Base-by-base conservation (phyloP, 1,284 basidiomycete species). In the Rhodofomes roseus region DNA sequence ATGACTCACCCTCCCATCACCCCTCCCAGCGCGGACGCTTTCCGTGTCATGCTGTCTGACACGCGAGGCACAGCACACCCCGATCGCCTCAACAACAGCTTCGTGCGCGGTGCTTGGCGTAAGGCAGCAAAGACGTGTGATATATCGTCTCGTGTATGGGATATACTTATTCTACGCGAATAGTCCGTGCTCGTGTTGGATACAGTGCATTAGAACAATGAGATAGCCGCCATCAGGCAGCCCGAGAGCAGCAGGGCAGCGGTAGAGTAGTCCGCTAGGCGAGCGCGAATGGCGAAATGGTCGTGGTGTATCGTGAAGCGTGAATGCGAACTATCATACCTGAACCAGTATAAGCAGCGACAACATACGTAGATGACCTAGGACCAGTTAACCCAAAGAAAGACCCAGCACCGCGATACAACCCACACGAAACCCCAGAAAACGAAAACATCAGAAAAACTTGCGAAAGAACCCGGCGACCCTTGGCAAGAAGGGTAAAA, bases 401-500 rank as follows among this genome's bases (percentile, higher is more conserved):
- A 60, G n/a, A 22, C 46, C 56, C 46, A 41, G 54, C 56, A 54
- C 69, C 68, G 59, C 66, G 65, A 57, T 62, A 65, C 62, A 63
- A 60, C 64, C n/a, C 61, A 63, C 52, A 40, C 61, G 58, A 56
- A 59, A 40, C 37, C 52, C 34, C 36, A 63, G 54, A 58, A 31
- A 43, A 25, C 23, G 37, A 55, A 51, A 36, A 67, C 27, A 29
- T 71, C 72, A 79, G 56, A 80, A 75, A 61, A 71, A 75, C 67
- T 74, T 76, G 68, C 74, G 74, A 67, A 81, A 66, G 68, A 75
- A 77, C 79, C 74, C 80, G 81, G 84, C 84, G 80, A 84, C 81
- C 81, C 79, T 82, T 74, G 81, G 79, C 73, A 79, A 73, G 64
- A 81, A 71, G 66, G 79, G 77, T 66, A 78, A 73, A 63, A 81